Evolutionary conservation across 2,329 filamentous ascomycete species (phyloP), one percentile per base, ranked within the genome.

Genomic region (Phyllosticta citriasiana): DNA sequence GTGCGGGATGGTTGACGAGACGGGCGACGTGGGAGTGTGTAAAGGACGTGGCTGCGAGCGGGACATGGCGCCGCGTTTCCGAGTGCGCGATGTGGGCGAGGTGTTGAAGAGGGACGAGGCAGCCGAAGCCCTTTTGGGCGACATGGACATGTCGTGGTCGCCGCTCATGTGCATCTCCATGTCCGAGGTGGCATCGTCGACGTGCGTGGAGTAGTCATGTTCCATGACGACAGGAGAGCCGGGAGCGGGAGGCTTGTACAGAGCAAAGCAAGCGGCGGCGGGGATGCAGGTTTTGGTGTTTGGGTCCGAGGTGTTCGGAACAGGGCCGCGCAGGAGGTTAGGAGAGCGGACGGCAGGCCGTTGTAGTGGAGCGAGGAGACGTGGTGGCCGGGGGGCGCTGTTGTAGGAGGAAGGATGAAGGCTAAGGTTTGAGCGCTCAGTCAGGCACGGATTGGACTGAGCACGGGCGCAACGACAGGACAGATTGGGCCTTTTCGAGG

Each of bases 1-100:
- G 64, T 82, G 78, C 35, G 83, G 81, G 64, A 85, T 80, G 22
- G 75, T 77, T 47, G 80, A 71, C 24, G 70, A 67, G 64, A 77
- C 69, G 33, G 81, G 76, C 64, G 80, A 81, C 50, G 77, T 79
- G 62, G 79, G 78, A 22, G 80, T 79, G 62, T 78, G 77, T 57
- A 82, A 78, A 55, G 74, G 73, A 54, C 74, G 72, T 27, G 77
- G 74, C 57, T 76, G 73, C 58, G 74, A 72, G 55, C 74, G 73
- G 63, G 74, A 72, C 62, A 76, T 73, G 57, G 72, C 71, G 66
- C 73, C 73, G 62, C 69, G 69, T 65, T 74, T 75, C 63, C 71
- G 70, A 62, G 67, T 61, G 63, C 71, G 70, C 25, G 55, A 57
- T 57, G 68, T 67, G 57, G 73, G 70, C 58, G 73, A 73, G 59